A percentile compares a stretch with the other conserved stretches of the same genome.
These are phyloP conservation scores for Gonapodya sp. DNA, from an alignment of 192 early-diverging fungal species.

Conservation along the genomic window DNA sequence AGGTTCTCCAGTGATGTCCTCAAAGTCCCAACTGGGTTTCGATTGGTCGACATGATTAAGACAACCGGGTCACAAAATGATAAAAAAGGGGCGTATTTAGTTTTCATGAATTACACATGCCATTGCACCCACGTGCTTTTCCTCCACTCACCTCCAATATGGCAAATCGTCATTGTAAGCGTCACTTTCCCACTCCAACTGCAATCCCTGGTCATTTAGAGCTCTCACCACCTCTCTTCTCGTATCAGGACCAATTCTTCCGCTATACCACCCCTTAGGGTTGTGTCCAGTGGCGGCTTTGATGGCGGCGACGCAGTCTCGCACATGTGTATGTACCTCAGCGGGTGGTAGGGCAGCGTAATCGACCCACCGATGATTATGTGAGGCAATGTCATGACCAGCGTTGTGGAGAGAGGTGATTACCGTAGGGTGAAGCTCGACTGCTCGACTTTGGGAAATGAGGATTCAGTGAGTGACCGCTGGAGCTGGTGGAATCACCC, in stretches of 20 bases:
- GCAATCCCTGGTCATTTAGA: conserved; percentile 26
- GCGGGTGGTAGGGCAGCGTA: conserved; percentile 18
- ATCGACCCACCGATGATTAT: conserved; percentile 29
- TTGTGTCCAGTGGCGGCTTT: conserved; percentile 23
- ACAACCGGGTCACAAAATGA: too few relatives aligned
- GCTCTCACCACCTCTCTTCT: conserved; percentile 26
- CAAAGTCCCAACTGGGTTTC: conserved; percentile 22
- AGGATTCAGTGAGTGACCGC: not conserved
- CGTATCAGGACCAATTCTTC: conserved; percentile 28
- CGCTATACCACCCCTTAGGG: conserved; percentile 43
- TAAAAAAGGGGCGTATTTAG: not conserved
- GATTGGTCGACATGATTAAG: too few relatives aligned
- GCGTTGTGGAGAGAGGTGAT: conserved; percentile 24
- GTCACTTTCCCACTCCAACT: conserved; percentile 41
- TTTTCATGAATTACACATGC: not conserved
- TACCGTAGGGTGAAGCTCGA: conserved; percentile 30
- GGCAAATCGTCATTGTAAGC: conserved; percentile 43
- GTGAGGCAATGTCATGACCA: conserved; percentile 41
- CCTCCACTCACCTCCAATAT: conserved; percentile 8
- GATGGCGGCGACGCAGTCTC: conserved; percentile 25
- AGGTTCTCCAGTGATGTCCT: conserved; percentile 18
- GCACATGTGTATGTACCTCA: conserved; percentile 26
- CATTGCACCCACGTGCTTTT: not conserved
- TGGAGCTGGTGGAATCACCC: not conserved
- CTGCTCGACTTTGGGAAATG: conserved; percentile 23